Percentiles rank a stretch among this genome's conserved stretches.
Conservation (phyloP, 441 rosid species). For the Populus trichocarpa region DNA sequence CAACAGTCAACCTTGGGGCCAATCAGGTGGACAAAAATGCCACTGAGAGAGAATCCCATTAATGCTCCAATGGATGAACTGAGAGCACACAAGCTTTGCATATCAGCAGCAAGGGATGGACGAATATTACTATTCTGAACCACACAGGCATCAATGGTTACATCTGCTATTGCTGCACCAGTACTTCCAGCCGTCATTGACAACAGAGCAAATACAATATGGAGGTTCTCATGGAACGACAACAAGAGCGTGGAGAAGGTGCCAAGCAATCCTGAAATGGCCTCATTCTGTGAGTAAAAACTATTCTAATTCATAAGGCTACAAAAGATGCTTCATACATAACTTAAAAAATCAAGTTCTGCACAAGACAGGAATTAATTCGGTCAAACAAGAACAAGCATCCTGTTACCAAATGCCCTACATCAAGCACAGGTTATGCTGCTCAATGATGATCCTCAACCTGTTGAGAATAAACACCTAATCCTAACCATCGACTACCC, state of each 20-base stretch:
- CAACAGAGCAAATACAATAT: slow-evolving; percentile 60
- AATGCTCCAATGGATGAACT: slow-evolving; percentile 77
- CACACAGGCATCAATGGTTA: slow-evolving; percentile 96
- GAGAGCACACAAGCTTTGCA: slow-evolving; percentile 89
- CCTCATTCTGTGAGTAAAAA: neutral
- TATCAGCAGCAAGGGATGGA: slow-evolving; percentile 86
- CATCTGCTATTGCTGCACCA: slow-evolving; percentile 88
- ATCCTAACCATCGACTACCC: too few relatives aligned
- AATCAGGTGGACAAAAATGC: slow-evolving; percentile 77
- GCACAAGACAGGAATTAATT: too few relatives aligned
- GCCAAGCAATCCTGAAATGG: slow-evolving; percentile 69
- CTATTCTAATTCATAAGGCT: neutral
- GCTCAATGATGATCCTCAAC: too few relatives aligned
- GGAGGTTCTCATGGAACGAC: slow-evolving; percentile 60
- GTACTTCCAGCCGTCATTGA: slow-evolving; percentile 71
- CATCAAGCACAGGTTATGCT: too few relatives aligned
- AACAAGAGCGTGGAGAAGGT: slow-evolving; percentile 66
- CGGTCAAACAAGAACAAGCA: too few relatives aligned
- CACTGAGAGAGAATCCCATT: slow-evolving; percentile 75
- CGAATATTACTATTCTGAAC: slow-evolving; percentile 80
- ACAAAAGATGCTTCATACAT: too few relatives aligned
- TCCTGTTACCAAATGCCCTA: too few relatives aligned
- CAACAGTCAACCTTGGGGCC: slow-evolving; percentile 69
- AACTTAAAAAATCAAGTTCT: too few relatives aligned
- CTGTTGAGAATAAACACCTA: too few relatives aligned